phyloP scores from a whole-genome alignment of 164 flowering plant genomes.

The Chimonanthus praecox region DNA sequence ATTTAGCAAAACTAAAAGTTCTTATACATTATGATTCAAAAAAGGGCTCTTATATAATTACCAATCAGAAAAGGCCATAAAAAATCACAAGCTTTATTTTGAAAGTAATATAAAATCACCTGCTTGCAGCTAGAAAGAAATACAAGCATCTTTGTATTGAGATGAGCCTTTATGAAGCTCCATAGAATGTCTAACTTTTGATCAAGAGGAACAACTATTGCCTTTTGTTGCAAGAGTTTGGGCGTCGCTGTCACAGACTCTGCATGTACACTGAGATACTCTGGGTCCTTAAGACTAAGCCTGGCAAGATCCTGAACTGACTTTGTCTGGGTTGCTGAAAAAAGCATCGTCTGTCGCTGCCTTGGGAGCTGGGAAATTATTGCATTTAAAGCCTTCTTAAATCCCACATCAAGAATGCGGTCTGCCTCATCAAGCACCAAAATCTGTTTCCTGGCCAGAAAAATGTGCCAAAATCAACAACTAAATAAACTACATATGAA shows the following conservation, averaged over 20 bases:
- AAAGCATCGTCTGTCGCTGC: conserved; percentile 79
- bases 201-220: conserved; percentile 69
- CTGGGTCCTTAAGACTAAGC: conserved; percentile 93
- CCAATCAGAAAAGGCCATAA: not conserved
- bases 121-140: conserved; percentile 87
- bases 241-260: conserved; percentile 85
- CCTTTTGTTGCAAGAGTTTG: conserved; percentile 58
- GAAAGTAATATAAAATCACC: conserved; percentile 33
- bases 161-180: conserved; percentile 88
- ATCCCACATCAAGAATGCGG: conserved; percentile 79
- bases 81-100: not conserved
- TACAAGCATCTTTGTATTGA: conserved; percentile 79
- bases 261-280: conserved; percentile 87
- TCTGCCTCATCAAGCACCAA: conserved; percentile 99
- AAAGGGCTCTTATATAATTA: too few relatives aligned
- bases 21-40: not conserved
- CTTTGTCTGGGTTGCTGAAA: conserved; percentile 95
- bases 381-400: conserved; percentile 68
- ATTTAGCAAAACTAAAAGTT: too few relatives aligned
- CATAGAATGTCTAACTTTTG: conserved; percentile 85
- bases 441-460: conserved; percentile 60
- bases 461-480: conserved; percentile 30
- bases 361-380: conserved; percentile 85
- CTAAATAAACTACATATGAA: not conserved
- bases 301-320: conserved; percentile 94